Conservation (phyloP, 805 yeast species). For the Naumovozyma baii region DNA sequence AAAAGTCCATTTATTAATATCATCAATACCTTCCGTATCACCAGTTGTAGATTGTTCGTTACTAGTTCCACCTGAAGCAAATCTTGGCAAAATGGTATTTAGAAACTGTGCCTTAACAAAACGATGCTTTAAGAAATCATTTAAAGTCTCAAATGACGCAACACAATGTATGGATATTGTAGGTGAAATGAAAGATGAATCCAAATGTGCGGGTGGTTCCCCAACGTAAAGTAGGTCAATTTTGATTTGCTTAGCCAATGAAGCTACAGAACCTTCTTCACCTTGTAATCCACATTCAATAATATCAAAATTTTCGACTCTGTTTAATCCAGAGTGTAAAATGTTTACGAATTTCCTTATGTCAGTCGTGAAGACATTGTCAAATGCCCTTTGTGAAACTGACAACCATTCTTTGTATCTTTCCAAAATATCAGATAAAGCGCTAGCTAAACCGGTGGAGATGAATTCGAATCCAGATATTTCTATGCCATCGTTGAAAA, state of each 20-base stretch:
- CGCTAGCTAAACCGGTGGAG: constrained; percentile 52
- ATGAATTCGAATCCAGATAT: constrained; percentile 70
- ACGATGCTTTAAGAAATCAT: constrained; percentile 36
- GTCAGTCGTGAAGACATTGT: constrained; percentile 28
- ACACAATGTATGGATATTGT: constrained; percentile 42
- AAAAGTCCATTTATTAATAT: constrained; percentile 31
- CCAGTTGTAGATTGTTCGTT: constrained; percentile 4
- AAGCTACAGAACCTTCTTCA: constrained; percentile 39
- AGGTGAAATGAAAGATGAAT: constrained; percentile 20
- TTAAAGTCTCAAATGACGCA: constrained; percentile 39
- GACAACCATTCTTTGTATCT: constrained; percentile 2
- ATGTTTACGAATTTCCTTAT: constrained; percentile 42
- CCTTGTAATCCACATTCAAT: constrained; percentile 33
- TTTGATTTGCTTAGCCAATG: constrained; percentile 64
- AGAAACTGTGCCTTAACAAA: constrained; percentile 23
- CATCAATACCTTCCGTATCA: constrained; percentile 4
- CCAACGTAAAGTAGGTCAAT: constrained; percentile 41
- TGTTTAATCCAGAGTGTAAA: constrained; percentile 62
- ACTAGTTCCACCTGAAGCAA: constrained; percentile 1
- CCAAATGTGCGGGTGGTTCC: constrained; percentile 20
- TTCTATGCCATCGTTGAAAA: constrained; percentile 24
- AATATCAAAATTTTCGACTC: constrained; percentile 67
- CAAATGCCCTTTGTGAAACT: constrained; percentile 31
- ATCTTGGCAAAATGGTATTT: constrained; percentile 15
- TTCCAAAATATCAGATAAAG: constrained; percentile 27